Conservation (phyloP, 1,284 basidiomycete species). For the Ustilago trichophora region DNA sequence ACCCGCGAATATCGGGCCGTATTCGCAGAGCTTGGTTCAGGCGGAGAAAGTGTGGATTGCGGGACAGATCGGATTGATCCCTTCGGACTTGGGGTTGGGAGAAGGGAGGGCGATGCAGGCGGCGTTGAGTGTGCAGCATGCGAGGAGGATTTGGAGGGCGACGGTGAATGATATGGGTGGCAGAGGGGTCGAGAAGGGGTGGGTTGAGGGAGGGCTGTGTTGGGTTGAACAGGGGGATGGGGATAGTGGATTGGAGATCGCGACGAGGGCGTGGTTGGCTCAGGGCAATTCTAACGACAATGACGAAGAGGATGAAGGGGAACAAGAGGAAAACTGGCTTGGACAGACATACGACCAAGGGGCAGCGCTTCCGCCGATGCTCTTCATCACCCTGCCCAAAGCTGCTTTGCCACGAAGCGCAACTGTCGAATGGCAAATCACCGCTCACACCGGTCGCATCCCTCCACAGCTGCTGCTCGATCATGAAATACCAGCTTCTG, state of each 20-base stretch:
- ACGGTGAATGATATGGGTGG: constrained; percentile 47
- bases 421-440: constrained; percentile 62
- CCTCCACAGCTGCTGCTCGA: constrained; percentile 2
- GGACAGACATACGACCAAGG: constrained; percentile 4
- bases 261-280: constrained; percentile 13
- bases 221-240: constrained; percentile 51
- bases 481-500: neutral
- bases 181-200: constrained; percentile 23
- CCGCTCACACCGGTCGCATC: constrained; percentile 52
- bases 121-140: constrained; percentile 83
- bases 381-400: constrained; percentile 39
- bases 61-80: constrained; percentile 91
- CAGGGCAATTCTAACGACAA: constrained; percentile 1
- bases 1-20: constrained; percentile 97
- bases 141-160: constrained; percentile 73
- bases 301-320: constrained; percentile 19
- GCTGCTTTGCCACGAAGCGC: constrained; percentile 50
- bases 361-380: constrained; percentile 33
- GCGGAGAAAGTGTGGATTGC: constrained; percentile 83
- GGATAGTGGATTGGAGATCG: constrained; percentile 5
- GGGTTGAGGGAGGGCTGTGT: constrained; percentile 63
- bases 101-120: constrained; percentile 72
- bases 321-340: constrained; percentile 16
- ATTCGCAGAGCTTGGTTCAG: constrained; percentile 89
- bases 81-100: constrained; percentile 77